These are phyloP conservation scores for Cladosporium oxysporum DNA, from an alignment of 2,329 filamentous ascomycete genomes.

Conservation along the genomic window DNA sequence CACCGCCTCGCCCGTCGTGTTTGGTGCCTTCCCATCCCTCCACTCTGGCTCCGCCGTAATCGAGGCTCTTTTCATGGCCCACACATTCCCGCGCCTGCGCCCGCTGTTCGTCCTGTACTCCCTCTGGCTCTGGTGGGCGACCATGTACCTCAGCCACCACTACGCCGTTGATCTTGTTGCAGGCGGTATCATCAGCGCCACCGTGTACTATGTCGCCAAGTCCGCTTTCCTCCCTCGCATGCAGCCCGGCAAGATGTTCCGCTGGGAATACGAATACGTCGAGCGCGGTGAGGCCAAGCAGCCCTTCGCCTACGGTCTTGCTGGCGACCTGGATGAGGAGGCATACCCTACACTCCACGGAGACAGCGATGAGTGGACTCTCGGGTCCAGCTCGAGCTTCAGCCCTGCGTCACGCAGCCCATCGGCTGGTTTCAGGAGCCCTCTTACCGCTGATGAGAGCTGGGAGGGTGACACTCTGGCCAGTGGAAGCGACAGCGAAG, in stretches of 20 bases:
- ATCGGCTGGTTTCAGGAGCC: slow-evolving; percentile 48
- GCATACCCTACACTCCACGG: slow-evolving; percentile 46
- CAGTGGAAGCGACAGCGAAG: slow-evolving; percentile 45
- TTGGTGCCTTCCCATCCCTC: slow-evolving; percentile 91
- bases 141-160: slow-evolving; percentile 97
- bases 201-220: slow-evolving; percentile 80
- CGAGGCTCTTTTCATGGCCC: slow-evolving; percentile 88
- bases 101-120: slow-evolving; percentile 81
- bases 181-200: slow-evolving; percentile 64
- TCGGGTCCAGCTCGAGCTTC: slow-evolving; percentile 77
- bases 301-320: slow-evolving; percentile 55
- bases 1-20: slow-evolving; percentile 85
- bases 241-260: slow-evolving; percentile 80
- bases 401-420: slow-evolving; percentile 66
- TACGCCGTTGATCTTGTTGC: slow-evolving; percentile 92
- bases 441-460: slow-evolving; percentile 57
- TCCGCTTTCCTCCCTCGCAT: slow-evolving; percentile 78
- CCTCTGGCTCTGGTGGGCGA: slow-evolving; percentile 96
- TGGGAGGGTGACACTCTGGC: slow-evolving; percentile 61
- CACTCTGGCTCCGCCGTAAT: slow-evolving; percentile 88
- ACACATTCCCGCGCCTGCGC: slow-evolving; percentile 82
- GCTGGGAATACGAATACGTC: slow-evolving; percentile 95
- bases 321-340: slow-evolving; percentile 55
- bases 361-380: slow-evolving; percentile 86
- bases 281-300: slow-evolving; percentile 70